Evolutionary conservation across 495 filamentous ascomycete species (phyloP), one percentile per base, ranked within the genome.

Genomic region (Aspergillus steynii): DNA sequence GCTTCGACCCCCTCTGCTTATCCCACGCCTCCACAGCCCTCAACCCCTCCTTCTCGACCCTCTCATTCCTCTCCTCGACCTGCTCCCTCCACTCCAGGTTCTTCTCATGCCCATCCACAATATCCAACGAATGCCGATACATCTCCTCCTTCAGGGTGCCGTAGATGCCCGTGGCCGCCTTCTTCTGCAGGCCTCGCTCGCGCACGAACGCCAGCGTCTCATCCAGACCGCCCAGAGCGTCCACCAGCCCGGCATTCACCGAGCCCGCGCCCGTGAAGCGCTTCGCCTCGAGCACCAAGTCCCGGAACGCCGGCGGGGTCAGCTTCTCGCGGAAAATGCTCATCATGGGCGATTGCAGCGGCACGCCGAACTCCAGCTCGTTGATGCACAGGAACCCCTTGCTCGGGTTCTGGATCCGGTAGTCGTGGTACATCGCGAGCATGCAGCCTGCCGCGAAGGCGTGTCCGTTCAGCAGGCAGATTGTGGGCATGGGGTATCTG

Each of bases 361-460:
- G 86, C 0, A 87, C 85, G 15, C 90, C 89, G 29, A 93, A 87
- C 10, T 92, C 88, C 3, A 93, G 74, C 72, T 93, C 91, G 68
- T 93, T 93, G 50, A 93, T 67, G 70, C 90, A 93, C 12, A 88
- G 70, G 70, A 85, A 92, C 1, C 90, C 90, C 31, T 82, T 80
- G 3, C 76, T 29, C 0, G 87, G 84, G 65, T 89, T 90, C 79
- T 89, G 86, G 63, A 92, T 74, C 3, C 90, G 84, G 71, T 93
- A 94, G 72, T 94, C 90, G 77, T 92, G 89, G 72, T 90, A 86
- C 88, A 92, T 91, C 53, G 90, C 87, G 6, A 90, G 72, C 88
- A 94, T 92, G 61, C 92, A 75, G 32, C 89, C 90, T 42, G 82
- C 90, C 15, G 90, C 90, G 69, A 93, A 94, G 54, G 86, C 86